Percentiles rank a stretch among this genome's conserved stretches.
These are phyloP conservation scores for Oemleria cerasiformis DNA, from an alignment of 306 rosid species.

Conservation along the genomic window DNA sequence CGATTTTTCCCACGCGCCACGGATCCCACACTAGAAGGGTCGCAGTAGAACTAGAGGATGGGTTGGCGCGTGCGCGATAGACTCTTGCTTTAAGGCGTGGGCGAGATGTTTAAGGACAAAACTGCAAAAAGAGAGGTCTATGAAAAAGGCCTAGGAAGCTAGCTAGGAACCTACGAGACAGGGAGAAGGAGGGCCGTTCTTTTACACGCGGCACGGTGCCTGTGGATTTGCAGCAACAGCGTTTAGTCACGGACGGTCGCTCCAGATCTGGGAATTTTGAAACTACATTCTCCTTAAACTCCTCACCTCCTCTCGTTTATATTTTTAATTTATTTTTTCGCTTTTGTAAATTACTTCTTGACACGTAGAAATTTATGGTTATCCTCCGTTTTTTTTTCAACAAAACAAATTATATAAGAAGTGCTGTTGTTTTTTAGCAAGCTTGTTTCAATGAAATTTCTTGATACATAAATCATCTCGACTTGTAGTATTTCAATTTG, in stretches of 20 bases:
- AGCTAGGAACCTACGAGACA: background rate
- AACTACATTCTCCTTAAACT: slow-evolving; percentile 24
- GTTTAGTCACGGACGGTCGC: slow-evolving; percentile 38
- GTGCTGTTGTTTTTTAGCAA: too few species aligned
- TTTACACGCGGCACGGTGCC: slow-evolving; percentile 4
- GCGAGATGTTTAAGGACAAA: background rate
- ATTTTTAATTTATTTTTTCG: background rate
- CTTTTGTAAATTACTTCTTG: too few species aligned
- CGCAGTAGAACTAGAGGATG: background rate
- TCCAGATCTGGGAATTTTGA: slow-evolving; percentile 24
- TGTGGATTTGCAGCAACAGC: background rate
- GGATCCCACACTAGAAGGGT: background rate
- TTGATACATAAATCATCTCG: too few species aligned
- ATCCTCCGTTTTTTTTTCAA: too few species aligned
- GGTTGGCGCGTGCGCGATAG: background rate
- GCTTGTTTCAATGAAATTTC: too few species aligned
- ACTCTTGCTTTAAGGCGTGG: background rate
- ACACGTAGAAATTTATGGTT: too few species aligned
- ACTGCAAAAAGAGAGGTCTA: slow-evolving; percentile 2
- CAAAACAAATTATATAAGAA: too few species aligned
- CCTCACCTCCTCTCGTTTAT: background rate
- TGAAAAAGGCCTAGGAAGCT: background rate
- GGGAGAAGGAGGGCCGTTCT: background rate
- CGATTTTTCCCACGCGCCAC: background rate
- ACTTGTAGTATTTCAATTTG: too few species aligned